Base-by-base conservation (phyloP, 2,329 filamentous ascomycete genomes). In the Xylariaceae sp. region DNA sequence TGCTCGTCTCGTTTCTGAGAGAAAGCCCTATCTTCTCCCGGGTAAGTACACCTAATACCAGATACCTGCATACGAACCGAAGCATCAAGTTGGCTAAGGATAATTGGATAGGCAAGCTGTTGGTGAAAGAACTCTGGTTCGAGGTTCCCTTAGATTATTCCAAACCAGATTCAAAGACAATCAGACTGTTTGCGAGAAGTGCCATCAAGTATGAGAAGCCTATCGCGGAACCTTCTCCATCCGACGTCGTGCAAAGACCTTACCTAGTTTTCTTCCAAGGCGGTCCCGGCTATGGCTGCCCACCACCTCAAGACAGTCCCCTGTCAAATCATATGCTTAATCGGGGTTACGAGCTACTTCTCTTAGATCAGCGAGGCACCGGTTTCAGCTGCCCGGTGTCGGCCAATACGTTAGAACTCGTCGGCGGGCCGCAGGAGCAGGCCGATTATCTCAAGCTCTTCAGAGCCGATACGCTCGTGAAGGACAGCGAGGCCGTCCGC, bases 361-460 rank as follows among this genome's bases (percentile, higher is more conserved):
- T 89, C 61, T 81, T 98, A n/a, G 93, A 98, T 72, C 93, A 96
- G 71, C 86, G 93, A 48, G 93, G 93, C 12, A 96, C 91, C 2
- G 93, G 93, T 1, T 77, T 96, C 48, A 96, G 90, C 69, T 89
- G 86, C 1, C 89, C 93, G 1, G 84, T 97, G 42, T 89, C 89
- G 1, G 85, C 89, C 7, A 83, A 82, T 7, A 91, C 88, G 6
- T 80, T 97, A 3, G 81, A 83, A 32, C 76, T 83, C 12, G 81
- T 86, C 40, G 89, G 88, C 4, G 82, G 84, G 56, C 77, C 83
- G 1, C 73, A 82, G 44, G 84, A 84, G 54, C 91, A 97, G 73
- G 89, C 89, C 6, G 82, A 87, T 50, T 96, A 96, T 67, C 81
- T 98, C 61, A 89, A 89, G 70, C 79, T 87, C 40, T 96, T 96